These are phyloP conservation scores for Xanthoceras sorbifolium DNA, from an alignment of 345 rosid genomes.

Conservation along the genomic window DNA sequence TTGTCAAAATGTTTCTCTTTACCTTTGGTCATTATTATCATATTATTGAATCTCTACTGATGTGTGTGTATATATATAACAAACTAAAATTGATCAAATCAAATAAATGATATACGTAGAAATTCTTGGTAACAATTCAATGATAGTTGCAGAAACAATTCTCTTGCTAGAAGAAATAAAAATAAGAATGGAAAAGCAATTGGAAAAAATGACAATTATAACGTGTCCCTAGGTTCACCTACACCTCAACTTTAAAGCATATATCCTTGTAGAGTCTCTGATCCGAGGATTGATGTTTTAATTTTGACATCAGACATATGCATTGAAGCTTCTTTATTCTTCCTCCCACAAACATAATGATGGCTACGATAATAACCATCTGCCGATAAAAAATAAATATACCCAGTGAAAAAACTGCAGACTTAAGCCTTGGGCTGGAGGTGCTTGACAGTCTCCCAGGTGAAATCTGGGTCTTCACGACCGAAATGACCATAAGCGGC, in stretches of 20 bases:
- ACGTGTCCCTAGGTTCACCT: background rate
- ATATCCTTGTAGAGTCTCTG: background rate
- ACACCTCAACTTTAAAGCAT: background rate
- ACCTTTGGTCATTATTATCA: too few relatives aligned
- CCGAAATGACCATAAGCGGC: slow-evolving; percentile 79
- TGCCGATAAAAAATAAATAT: background rate
- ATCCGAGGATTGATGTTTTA: background rate
- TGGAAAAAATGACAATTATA: background rate
- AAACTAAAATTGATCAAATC: background rate
- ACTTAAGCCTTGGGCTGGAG: slow-evolving; percentile 63
- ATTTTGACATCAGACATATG: slow-evolving; percentile 11
- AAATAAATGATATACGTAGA: background rate
- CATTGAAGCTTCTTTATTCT: slow-evolving; percentile 36
- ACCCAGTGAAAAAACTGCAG: background rate
- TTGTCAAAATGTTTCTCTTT: background rate
- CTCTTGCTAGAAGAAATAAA: background rate
- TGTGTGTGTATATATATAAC: background rate
- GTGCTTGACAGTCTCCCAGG: slow-evolving; percentile 75
- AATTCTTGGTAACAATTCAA: background rate
- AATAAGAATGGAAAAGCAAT: background rate
- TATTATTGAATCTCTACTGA: background rate
- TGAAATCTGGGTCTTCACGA: slow-evolving; percentile 73
- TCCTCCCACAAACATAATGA: slow-evolving; percentile 15
- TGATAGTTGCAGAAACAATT: background rate
- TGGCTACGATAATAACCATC: slow-evolving; percentile 26